Evolutionary conservation across 345 rosid species (phyloP), one percentile per base, ranked within the genome.

Genomic region (Clausena lansium): DNA sequence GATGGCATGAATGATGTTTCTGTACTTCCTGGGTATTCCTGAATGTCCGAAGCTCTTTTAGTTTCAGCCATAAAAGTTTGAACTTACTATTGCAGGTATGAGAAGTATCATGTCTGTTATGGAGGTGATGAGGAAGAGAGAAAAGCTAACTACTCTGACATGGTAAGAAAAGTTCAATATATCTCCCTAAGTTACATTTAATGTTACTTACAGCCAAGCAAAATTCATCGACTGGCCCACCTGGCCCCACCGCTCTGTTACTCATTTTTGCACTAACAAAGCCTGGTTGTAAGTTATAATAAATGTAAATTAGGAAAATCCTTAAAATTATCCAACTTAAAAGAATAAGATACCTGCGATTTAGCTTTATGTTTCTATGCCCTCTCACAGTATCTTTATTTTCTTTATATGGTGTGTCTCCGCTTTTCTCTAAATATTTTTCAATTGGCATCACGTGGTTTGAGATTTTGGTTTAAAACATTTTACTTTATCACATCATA

Each of bases 41-140:
- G 35, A 54, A 39, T 39, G 38, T 38, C n/a, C 36, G 50, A 25
- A 4, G 38, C 5, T 47, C 5, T 33, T 75, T 1, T 75, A 11
- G 30, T 41, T 64, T 76, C 30, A 71, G 58, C 60, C 55, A 24
- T 54, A 64, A 70, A 67, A 32, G 61, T 71, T 39, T 7, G 61
- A 54, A 61, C 35, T 33, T 62, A 69, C 79, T 79, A 67, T 27
- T 87, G 75, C 85, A 97, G 99, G 88, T 97, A 97, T 82, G 99
- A 97, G 89, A 89, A 94, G 79, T 94, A 97, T 84, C 98, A 97
- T 79, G 89, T 70, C 60, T 73, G 30, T 66, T 83, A 93, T 82
- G 98, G 99, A 80, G 98, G 98, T 79, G 92, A 87, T 4, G 94
- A 90, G 85, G 97, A 93, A 87, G 96, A 91, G 71, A 90, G 98